Conservation (phyloP, 2,329 filamentous ascomycete genomes). For the Orbilia blumenaviensis region DNA sequence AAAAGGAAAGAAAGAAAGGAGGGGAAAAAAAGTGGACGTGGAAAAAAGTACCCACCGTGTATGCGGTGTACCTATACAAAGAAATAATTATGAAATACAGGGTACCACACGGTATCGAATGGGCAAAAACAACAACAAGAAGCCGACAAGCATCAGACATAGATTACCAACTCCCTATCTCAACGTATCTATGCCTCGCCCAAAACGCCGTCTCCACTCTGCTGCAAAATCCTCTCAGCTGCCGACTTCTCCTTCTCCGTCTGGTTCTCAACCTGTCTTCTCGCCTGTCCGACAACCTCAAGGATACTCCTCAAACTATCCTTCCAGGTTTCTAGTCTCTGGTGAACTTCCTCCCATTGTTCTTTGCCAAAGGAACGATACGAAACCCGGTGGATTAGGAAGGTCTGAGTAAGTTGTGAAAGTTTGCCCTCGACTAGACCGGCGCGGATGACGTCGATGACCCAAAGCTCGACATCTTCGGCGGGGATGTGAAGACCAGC, state of each 20-base stretch:
- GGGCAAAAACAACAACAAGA: background rate
- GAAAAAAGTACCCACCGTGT: too few relatives aligned
- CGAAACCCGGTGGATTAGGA: slow-evolving; percentile 93
- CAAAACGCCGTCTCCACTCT: slow-evolving; percentile 58
- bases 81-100: slow-evolving; percentile 10
- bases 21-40: background rate
- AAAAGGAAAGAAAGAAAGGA: too few relatives aligned
- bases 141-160: background rate
- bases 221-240: slow-evolving; percentile 72
- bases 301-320: slow-evolving; percentile 81
- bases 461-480: slow-evolving; percentile 95
- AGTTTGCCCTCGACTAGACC: slow-evolving; percentile 96
- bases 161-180: background rate
- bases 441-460: slow-evolving; percentile 96
- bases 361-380: slow-evolving; percentile 98
- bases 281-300: slow-evolving; percentile 80
- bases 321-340: slow-evolving; percentile 89
- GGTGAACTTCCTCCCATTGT: slow-evolving; percentile 95
- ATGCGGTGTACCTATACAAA: slow-evolving; percentile 8
- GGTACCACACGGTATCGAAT: background rate
- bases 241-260: slow-evolving; percentile 80
- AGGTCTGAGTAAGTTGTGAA: slow-evolving; percentile 88
- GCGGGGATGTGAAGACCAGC: slow-evolving; percentile 82
- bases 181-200: slow-evolving; percentile 26
- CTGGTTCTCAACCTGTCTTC: slow-evolving; percentile 73